These are phyloP conservation scores for Phaeosphaeriaceae sp. DNA, from an alignment of 2,329 filamentous ascomycete genomes.

Conservation along the genomic window DNA sequence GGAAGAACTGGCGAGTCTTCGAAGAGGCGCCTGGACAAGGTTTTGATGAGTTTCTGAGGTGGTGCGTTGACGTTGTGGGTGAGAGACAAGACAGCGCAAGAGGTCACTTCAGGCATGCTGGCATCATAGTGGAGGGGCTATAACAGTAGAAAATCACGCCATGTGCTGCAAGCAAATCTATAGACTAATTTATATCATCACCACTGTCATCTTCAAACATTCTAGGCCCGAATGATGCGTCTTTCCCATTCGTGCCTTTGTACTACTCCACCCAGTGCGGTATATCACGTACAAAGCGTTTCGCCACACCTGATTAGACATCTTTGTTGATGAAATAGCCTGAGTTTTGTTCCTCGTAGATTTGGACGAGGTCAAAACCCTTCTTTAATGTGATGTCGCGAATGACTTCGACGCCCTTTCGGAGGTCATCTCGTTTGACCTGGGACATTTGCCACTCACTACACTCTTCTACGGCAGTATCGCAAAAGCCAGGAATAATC, in stretches of 20 bases:
- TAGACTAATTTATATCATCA: background rate
- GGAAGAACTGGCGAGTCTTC: constrained; percentile 17
- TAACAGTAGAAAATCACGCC: too few species aligned
- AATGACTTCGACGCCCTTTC: constrained; percentile 19
- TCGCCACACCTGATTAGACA: constrained; percentile 36
- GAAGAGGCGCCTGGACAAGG: constrained; percentile 18
- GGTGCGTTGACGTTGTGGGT: constrained; percentile 35
- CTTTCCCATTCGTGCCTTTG: too few species aligned
- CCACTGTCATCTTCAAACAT: background rate
- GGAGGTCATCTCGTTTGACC: constrained; percentile 11
- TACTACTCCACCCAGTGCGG: constrained; percentile 10
- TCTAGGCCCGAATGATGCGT: too few species aligned
- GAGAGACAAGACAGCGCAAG: constrained; percentile 16
- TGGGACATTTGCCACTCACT: constrained; percentile 23
- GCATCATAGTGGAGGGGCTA: constrained; percentile 6
- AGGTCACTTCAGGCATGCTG: constrained; percentile 34
- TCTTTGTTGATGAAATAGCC: constrained; percentile 37
- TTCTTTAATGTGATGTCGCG: constrained; percentile 13
- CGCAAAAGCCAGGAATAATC: constrained; percentile 20
- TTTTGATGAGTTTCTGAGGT: constrained; percentile 34
- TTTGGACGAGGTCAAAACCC: constrained; percentile 26
- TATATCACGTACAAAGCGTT: constrained; percentile 42
- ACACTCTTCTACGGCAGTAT: constrained; percentile 19
- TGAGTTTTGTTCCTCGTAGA: constrained; percentile 38
- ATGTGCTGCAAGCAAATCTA: background rate